These are phyloP conservation scores for Actinomortierella wolfii DNA, from an alignment of 371 early-diverging fungal species.

Conservation along the genomic window DNA sequence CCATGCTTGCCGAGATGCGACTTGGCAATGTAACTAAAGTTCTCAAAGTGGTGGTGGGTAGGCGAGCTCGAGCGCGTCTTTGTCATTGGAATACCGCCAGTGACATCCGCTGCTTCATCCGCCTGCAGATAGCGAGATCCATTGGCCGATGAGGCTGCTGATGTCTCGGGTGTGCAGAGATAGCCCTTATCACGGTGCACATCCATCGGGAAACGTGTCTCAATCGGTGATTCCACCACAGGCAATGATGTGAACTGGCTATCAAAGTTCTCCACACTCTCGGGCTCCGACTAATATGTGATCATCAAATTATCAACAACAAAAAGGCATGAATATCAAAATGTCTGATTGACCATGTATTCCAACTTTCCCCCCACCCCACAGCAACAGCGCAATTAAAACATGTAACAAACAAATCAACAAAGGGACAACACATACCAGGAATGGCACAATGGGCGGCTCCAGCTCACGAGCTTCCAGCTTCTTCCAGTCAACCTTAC, in stretches of 20 bases:
- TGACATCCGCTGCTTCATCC: not conserved
- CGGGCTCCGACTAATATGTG: slow-evolving; percentile 48
- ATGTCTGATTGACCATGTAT: too few species aligned
- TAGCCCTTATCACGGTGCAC: not conserved
- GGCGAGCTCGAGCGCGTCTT: slow-evolving; percentile 47
- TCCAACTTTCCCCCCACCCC: too few species aligned
- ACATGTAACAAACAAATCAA: too few species aligned
- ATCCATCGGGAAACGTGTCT: slow-evolving; percentile 4
- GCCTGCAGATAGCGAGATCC: not conserved
- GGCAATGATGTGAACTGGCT: slow-evolving; percentile 64
- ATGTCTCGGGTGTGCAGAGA: not conserved
- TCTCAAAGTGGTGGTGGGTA: slow-evolving; percentile 39
- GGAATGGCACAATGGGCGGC: slow-evolving; percentile 81
- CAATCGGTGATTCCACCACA: slow-evolving; percentile 44
- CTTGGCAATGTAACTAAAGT: slow-evolving; percentile 38
- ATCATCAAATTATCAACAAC: not conserved
- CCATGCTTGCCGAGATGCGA: slow-evolving; percentile 33
- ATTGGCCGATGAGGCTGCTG: not conserved
- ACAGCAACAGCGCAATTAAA: too few species aligned
- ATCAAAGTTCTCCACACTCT: slow-evolving; percentile 82
- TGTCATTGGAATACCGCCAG: slow-evolving; percentile 36
- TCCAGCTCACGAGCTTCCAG: slow-evolving; percentile 60
- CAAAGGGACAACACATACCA: slow-evolving; percentile 53
- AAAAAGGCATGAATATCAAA: not conserved
- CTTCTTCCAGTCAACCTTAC: slow-evolving; percentile 82